phyloP scores from a whole-genome alignment of 257 asterid species.

The Plantago ovata region DNA sequence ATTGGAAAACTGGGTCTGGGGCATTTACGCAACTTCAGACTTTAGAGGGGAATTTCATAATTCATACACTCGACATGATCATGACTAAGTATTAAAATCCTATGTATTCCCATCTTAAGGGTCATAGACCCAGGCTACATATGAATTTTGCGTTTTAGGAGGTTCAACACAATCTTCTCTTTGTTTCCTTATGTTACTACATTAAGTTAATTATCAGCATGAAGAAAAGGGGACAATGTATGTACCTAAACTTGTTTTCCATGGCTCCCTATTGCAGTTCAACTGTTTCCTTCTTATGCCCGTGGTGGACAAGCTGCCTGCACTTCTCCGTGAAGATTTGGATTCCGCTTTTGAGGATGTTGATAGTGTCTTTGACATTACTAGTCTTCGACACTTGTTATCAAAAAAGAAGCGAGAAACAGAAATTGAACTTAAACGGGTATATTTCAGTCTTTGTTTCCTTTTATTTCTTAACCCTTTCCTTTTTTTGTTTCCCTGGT shows the following conservation, averaged over 20 bases:
- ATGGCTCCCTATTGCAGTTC: constrained; percentile 56
- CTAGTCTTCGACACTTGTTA: constrained; percentile 62
- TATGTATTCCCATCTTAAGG: too few species aligned
- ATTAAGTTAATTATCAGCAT: not conserved
- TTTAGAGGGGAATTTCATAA: too few species aligned
- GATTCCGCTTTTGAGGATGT: constrained; percentile 86
- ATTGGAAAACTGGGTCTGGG: not conserved
- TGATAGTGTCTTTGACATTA: constrained; percentile 73
- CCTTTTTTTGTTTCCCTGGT: not conserved
- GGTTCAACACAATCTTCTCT: not conserved
- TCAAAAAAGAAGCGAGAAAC: constrained; percentile 72
- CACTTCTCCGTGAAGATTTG: constrained; percentile 78
- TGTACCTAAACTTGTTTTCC: constrained; percentile 6
- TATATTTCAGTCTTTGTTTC: constrained; percentile 21
- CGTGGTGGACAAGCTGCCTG: constrained; percentile 90
- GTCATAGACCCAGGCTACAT: too few species aligned
- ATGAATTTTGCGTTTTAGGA: too few species aligned
- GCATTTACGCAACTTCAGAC: not conserved
- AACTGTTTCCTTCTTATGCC: constrained; percentile 98
- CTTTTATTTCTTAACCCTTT: not conserved
- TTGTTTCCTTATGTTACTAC: not conserved
- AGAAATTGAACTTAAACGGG: constrained; percentile 88
- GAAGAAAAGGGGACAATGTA: not conserved
- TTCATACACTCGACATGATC: too few species aligned
- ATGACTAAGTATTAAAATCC: too few species aligned